phyloP scores from a whole-genome alignment of 257 asterid species.

The Solanum gracilifrons region DNA sequence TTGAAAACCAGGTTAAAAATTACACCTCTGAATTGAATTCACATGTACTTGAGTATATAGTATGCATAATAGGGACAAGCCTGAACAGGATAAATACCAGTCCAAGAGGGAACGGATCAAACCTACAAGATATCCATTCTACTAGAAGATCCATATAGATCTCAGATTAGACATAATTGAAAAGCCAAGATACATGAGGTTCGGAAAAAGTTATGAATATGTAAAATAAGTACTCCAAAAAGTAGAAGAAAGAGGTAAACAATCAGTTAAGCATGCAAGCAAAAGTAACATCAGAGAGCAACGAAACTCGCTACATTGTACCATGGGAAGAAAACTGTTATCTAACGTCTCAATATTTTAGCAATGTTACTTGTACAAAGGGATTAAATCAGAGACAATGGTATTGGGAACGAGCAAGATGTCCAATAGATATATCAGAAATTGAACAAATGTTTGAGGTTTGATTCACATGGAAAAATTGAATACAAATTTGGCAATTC shows the following conservation, averaged over 20 bases:
- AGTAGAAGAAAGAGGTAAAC: not conserved
- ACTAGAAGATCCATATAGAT: not conserved
- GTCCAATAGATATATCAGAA: not conserved
- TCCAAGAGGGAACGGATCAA: not conserved
- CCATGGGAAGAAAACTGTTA: not conserved
- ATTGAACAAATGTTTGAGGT: not conserved
- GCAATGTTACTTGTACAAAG: not conserved
- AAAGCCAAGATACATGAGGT: not conserved
- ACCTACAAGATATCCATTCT: not conserved
- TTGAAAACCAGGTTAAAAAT: not conserved
- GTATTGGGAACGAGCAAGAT: not conserved
- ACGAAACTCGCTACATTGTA: not conserved
- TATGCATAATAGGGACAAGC: not conserved
- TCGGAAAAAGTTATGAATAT: not conserved
- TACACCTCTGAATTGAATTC: not conserved
- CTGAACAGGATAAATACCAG: not conserved
- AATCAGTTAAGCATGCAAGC: not conserved
- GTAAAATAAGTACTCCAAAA: not conserved
- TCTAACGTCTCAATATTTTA: not conserved
- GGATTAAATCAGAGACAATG: not conserved
- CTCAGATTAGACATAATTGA: not conserved
- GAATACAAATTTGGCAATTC: not conserved
- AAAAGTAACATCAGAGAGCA: not conserved
- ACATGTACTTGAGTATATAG: not conserved
- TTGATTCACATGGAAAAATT: not conserved